phyloP scores from a whole-genome alignment of 2,329 filamentous ascomycete genomes.

The Fusarium guadeloupense region DNA sequence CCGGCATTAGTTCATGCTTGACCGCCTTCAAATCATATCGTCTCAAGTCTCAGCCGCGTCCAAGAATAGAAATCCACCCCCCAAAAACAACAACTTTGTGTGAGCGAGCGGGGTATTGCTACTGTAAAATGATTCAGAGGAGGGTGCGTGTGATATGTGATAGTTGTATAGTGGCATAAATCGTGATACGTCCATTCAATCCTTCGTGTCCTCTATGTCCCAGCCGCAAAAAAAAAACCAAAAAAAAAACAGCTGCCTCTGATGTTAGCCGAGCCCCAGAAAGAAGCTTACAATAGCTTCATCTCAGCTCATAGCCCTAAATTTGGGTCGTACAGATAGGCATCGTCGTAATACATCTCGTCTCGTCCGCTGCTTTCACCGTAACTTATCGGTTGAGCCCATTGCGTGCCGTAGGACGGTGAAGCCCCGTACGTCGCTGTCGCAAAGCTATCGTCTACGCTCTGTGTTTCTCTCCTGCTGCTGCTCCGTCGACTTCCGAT shows the following conservation, averaged over 20 bases:
- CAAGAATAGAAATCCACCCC: constrained; percentile 15
- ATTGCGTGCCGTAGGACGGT: constrained; percentile 37
- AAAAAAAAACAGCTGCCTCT: constrained; percentile 7
- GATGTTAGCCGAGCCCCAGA: not conserved
- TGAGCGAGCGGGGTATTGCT: constrained; percentile 40
- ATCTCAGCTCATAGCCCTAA: constrained; percentile 23
- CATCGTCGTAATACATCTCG: constrained; percentile 47
- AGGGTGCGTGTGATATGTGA: constrained; percentile 6
- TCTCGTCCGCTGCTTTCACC: constrained; percentile 47
- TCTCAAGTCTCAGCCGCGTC: constrained; percentile 23
- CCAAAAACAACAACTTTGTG: constrained; percentile 23
- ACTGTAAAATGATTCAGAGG: constrained; percentile 10
- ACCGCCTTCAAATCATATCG: constrained; percentile 8
- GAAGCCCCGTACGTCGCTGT: constrained; percentile 42
- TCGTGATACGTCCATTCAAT: constrained; percentile 22
- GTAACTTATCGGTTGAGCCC: constrained; percentile 46
- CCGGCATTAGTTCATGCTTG: constrained; percentile 3
- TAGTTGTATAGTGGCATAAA: constrained; percentile 30
- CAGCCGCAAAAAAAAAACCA: no score
- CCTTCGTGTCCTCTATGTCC: constrained; percentile 5
- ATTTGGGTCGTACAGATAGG: constrained; percentile 44
- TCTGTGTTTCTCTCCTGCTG: constrained; percentile 50
- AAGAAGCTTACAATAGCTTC: constrained; percentile 18
- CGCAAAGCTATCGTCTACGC: constrained; percentile 48
- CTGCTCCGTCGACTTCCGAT: constrained; percentile 56